A percentile compares a stretch with the other conserved stretches of the same genome.
These are phyloP conservation scores for Croton laevigatus DNA, from an alignment of 441 rosid genomes.

Conservation along the genomic window DNA sequence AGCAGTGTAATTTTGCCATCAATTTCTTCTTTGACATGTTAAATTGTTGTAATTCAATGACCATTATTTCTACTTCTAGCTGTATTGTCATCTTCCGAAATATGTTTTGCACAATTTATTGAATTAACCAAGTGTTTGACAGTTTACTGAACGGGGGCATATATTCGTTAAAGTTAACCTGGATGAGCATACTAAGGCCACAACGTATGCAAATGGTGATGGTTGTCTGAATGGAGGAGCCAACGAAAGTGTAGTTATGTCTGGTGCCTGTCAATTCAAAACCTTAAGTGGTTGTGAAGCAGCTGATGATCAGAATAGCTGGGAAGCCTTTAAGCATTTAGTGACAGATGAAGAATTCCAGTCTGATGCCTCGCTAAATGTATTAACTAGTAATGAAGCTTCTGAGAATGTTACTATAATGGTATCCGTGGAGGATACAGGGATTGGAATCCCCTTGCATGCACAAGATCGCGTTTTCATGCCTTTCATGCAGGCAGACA, in stretches of 20 bases:
- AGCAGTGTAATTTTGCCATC: not conserved
- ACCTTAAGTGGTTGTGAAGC: slow-evolving; percentile 90
- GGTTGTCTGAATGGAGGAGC: slow-evolving; percentile 45
- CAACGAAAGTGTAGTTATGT: slow-evolving; percentile 33
- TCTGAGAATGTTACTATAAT: slow-evolving; percentile 53
- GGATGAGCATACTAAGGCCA: slow-evolving; percentile 50
- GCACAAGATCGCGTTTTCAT: slow-evolving; percentile 87
- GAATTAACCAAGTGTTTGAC: slow-evolving; percentile 23
- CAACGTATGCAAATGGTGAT: slow-evolving; percentile 36
- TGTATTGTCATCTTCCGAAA: not conserved
- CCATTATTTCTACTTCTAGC: not conserved
- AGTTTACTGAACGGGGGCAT: slow-evolving; percentile 95
- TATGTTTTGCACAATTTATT: slow-evolving; percentile 7
- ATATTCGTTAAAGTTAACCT: slow-evolving; percentile 84
- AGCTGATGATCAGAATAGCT: slow-evolving; percentile 73
- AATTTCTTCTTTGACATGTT: no score
- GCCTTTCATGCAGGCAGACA: slow-evolving; percentile 97
- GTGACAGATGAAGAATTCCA: slow-evolving; percentile 43
- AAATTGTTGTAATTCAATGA: not conserved
- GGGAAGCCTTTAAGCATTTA: slow-evolving; percentile 78
- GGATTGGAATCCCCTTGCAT: slow-evolving; percentile 76
- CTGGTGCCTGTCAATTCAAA: slow-evolving; percentile 43
- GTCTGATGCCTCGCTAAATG: slow-evolving; percentile 30
- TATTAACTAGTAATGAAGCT: slow-evolving; percentile 30
- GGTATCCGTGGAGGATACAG: slow-evolving; percentile 92